Base-by-base conservation (phyloP, 768 basidiomycete species). In the Pluteus cervinus region DNA sequence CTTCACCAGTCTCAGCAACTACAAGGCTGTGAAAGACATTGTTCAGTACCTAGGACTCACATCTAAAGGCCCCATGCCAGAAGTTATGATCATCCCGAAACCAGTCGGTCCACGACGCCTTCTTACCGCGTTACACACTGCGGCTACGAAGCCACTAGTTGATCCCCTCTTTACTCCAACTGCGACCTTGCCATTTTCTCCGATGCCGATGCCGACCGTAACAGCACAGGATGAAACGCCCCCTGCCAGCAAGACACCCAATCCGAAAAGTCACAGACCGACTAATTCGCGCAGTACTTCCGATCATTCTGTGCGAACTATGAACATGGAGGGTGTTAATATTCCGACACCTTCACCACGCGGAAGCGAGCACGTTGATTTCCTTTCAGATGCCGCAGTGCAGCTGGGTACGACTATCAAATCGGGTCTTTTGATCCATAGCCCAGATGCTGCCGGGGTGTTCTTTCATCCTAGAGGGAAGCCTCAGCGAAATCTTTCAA, bases 11-110 rank as follows among this genome's bases (percentile, higher is more conserved):
- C 66, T 98, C 4, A 65, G 79, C 3, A 92, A 93, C 45, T 98
- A 87, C 71, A 93, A 89, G 56, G 51, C 73, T 24, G 81, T 93
- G 36, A 89, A 87, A 53, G 92, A 97, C 47, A 69, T 82, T 8
- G 70, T 98, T 14, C 84, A 92, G 47, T 73, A 73, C 36, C 49
- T 61, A 15, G n/a, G n/a, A n/a, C n/a, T n/a, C n/a, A 58, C 63
- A 24, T 61, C 72, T 8, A 42, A 65, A 51, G 53, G 63, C 16
- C 65, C 70, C 11, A 57, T 85, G 8, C 83, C 96, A 1, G 96
- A 99, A 49, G 78, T 99, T 20, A 87, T 98, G 74, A 89, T 99
- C 47, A 83, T 98, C 25, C 94, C 93, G 15, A 99, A 98, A 61
- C 94, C 94, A 7, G 93, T 87, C 12, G 94, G 96, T 4, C 96